Evolutionary conservation across 768 basidiomycete species (phyloP).

Genomic region (Hemileccinum impolitum): DNA sequence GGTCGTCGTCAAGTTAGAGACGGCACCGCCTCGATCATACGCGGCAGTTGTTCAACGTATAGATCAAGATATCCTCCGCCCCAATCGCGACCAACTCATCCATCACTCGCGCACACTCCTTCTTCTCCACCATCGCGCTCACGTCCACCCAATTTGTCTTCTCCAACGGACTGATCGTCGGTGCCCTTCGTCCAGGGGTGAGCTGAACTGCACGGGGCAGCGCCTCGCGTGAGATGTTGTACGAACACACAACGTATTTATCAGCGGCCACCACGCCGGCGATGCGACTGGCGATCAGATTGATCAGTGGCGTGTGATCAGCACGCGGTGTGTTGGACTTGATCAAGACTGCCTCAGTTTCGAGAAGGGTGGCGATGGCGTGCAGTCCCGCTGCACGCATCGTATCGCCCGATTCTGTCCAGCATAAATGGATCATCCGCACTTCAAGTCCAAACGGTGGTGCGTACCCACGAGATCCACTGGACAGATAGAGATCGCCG

Average conservation of each 20-base stretch:
- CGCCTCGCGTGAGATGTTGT: constrained; percentile 74
- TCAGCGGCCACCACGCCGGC: constrained; percentile 87
- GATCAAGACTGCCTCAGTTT: constrained; percentile 91
- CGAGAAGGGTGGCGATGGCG: constrained; percentile 85
- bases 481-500: constrained; percentile 26
- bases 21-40: constrained; percentile 42
- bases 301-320: constrained; percentile 62
- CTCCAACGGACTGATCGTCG: constrained; percentile 85
- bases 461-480: constrained; percentile 89
- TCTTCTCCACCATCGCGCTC: constrained; percentile 89
- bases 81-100: constrained; percentile 79
- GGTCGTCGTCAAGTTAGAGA: background rate
- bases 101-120: constrained; percentile 77
- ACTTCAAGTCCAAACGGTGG: background rate
- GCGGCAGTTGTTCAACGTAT: constrained; percentile 90
- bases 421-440: background rate
- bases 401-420: constrained; percentile 92
- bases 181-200: constrained; percentile 87
- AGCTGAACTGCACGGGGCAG: constrained; percentile 61
- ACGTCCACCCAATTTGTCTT: constrained; percentile 87
- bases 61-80: constrained; percentile 87
- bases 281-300: constrained; percentile 80
- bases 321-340: constrained; percentile 65
- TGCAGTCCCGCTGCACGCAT: constrained; percentile 98
- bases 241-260: constrained; percentile 87